phyloP scores from a whole-genome alignment of 1,284 basidiomycete genomes.

The Ceratobasidium sp. region DNA sequence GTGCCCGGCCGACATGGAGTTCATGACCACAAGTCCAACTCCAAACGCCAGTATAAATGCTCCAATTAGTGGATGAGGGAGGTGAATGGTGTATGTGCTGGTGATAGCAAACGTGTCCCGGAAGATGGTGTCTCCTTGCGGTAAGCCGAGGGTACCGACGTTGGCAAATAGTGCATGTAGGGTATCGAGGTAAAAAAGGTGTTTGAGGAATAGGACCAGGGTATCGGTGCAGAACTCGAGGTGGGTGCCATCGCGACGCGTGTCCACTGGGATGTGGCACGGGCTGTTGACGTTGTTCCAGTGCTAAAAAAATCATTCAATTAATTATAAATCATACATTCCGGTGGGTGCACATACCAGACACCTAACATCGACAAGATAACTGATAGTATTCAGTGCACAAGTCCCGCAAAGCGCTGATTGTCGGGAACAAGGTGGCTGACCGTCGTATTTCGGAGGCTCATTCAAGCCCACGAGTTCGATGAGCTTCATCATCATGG shows the following conservation, averaged over 20 bases:
- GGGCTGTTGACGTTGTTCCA: constrained; percentile 32
- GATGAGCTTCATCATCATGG: constrained; percentile 46
- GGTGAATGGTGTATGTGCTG: neutral
- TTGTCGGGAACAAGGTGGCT: neutral
- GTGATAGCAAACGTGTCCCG: constrained; percentile 15
- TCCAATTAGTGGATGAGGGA: constrained; percentile 14
- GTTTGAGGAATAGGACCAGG: neutral
- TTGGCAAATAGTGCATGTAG: constrained; percentile 4
- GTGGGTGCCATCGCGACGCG: neutral
- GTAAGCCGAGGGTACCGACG: constrained; percentile 22
- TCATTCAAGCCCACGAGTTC: constrained; percentile 36
- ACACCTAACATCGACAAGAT: constrained; percentile 19
- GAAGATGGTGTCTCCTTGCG: constrained; percentile 34
- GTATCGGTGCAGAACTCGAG: constrained; percentile 19
- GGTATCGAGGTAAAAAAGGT: constrained; percentile 15
- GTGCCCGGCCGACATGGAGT: constrained; percentile 7
- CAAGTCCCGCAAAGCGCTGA: constrained; percentile 4
- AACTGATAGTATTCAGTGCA: constrained; percentile 20
- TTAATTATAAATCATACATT: neutral
- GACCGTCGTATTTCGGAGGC: constrained; percentile 32
- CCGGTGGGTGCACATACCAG: neutral
- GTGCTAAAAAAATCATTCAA: constrained; percentile 12
- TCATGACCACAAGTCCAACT: constrained; percentile 15
- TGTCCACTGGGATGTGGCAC: constrained; percentile 5
- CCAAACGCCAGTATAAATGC: constrained; percentile 3